phyloP scores from a whole-genome alignment of 2,329 filamentous ascomycete genomes.

The Elsinoe perseae region DNA sequence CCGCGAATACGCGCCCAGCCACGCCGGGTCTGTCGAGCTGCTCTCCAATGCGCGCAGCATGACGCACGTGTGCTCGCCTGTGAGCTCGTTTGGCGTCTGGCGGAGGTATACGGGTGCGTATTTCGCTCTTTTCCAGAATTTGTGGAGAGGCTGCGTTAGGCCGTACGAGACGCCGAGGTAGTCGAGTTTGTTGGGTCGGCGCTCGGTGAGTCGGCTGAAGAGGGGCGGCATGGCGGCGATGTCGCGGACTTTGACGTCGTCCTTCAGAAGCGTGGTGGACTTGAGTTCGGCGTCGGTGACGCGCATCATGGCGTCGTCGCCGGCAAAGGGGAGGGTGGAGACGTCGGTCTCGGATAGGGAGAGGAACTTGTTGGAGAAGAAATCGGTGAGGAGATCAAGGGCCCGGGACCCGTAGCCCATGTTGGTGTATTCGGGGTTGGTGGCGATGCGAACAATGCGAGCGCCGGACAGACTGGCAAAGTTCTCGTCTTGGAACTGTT shows the following conservation, averaged over 20 bases:
- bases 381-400: constrained; percentile 77
- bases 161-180: constrained; percentile 96
- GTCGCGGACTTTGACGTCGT: constrained; percentile 84
- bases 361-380: constrained; percentile 89
- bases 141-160: constrained; percentile 76
- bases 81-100: constrained; percentile 92
- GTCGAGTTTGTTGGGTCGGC: constrained; percentile 70
- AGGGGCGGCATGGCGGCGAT: constrained; percentile 87
- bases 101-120: constrained; percentile 90
- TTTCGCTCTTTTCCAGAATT: constrained; percentile 86
- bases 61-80: constrained; percentile 94
- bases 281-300: constrained; percentile 77
- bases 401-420: constrained; percentile 94
- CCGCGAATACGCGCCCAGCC: constrained; percentile 82
- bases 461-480: constrained; percentile 91
- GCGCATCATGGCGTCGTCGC: constrained; percentile 56
- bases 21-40: constrained; percentile 61
- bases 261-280: constrained; percentile 66
- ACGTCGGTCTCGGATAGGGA: constrained; percentile 63
- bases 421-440: constrained; percentile 82
- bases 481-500: constrained; percentile 96
- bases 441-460: constrained; percentile 86
- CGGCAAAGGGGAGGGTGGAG: constrained; percentile 37
- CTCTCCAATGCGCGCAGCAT: constrained; percentile 74
- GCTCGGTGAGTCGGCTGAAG: constrained; percentile 80